These are phyloP conservation scores for Cutaneotrichosporon cutaneum DNA, from an alignment of 1,284 basidiomycete species.

Conservation along the genomic window DNA sequence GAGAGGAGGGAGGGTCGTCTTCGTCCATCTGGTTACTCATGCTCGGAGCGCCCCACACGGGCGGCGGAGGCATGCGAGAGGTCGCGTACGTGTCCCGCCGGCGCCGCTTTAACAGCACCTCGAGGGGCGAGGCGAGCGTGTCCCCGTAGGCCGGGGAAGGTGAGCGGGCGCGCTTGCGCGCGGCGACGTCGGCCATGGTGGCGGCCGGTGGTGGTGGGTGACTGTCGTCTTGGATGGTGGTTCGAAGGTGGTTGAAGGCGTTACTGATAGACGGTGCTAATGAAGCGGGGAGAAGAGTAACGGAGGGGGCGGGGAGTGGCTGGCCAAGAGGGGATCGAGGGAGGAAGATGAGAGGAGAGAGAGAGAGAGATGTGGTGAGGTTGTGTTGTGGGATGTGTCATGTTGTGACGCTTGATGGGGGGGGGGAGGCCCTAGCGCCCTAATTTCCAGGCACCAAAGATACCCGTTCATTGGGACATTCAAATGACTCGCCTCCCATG, in stretches of 20 bases:
- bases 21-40: conserved; percentile 4
- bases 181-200: conserved; percentile 25
- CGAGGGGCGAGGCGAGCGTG: conserved; percentile 41
- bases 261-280: background rate
- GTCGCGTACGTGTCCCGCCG: conserved; percentile 20
- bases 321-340: background rate
- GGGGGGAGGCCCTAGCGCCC: background rate
- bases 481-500: background rate
- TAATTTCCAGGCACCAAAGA: background rate
- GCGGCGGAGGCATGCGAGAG: background rate
- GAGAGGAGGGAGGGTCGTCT: conserved; percentile 1
- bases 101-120: conserved; percentile 44
- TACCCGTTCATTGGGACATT: background rate
- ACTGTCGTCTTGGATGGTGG: background rate
- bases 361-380: background rate
- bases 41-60: background rate
- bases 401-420: background rate
- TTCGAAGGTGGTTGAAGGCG: background rate
- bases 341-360: background rate
- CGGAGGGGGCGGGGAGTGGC: background rate
- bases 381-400: background rate
- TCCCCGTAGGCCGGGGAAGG: conserved; percentile 39
- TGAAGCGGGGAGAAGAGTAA: background rate
- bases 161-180: conserved; percentile 42
- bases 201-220: background rate